Evolutionary conservation across 345 rosid genomes (phyloP), one percentile per base, ranked within the genome.

Genomic region (Sonneratia alba): DNA sequence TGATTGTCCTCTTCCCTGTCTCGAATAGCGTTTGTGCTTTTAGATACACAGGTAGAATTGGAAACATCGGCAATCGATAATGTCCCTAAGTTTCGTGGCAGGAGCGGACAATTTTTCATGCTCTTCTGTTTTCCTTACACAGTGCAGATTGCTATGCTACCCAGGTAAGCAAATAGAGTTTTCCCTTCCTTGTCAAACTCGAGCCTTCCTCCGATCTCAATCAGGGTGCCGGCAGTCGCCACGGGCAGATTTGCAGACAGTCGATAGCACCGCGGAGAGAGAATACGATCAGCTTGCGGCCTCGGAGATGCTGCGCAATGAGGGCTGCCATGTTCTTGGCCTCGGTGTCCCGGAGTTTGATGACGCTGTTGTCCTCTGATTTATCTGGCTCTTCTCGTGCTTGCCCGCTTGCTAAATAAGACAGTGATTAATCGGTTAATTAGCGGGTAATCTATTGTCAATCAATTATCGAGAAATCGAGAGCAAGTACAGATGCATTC

Each of bases 251-350:
- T 22, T 7, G 3, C 22, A 6, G 22, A 1, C 43, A 40, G 5
- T 40, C 43, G 43, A 1, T 40, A 47, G 15, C 14, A 47, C 51
- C 3, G 51, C 14, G 14, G 15, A 2, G 51, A 1, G 11, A 66
- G 53, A 36, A 65, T 56, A 38, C 75, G 76, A 71, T 36, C 51
- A 85, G 80, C 79, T 85, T 71, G 83, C 80, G 69, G 89, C 87
- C 78, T 94, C 97, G 7, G 87, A 85, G 81, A 91, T 94, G 92
- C 95, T 94, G 75, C 86, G 76, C 16, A 94, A 80, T n/a, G 96
- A 88, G 36, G 98, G 98, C 64, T 91, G 96, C 97, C 98, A 94
- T 57, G 89, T 78, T 79, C 83, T 88, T 81, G 89, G 81, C 85
- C 81, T 87, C 43, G 74, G 72, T 42, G 74, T 70, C 3, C 78